Evolutionary conservation across 768 basidiomycete species (phyloP).

Genomic region (Pisolithus microcarpus): DNA sequence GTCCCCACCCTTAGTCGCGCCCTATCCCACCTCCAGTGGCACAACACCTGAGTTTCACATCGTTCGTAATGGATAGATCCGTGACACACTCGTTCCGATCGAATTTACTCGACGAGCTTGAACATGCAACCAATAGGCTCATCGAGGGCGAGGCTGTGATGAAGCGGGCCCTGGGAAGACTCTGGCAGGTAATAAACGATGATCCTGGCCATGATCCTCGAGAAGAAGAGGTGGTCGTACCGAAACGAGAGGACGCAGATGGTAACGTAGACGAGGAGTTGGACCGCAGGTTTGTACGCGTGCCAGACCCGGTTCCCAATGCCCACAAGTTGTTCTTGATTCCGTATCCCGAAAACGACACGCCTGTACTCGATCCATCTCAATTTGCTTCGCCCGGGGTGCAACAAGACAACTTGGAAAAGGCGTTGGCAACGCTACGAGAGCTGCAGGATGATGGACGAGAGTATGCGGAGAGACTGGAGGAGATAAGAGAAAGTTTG

Average conservation of each 20-base stretch:
- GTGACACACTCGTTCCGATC: slow-evolving; percentile 82
- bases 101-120: slow-evolving; percentile 67
- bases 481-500: slow-evolving; percentile 76
- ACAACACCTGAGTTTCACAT: slow-evolving; percentile 70
- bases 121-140: slow-evolving; percentile 73
- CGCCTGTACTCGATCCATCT: slow-evolving; percentile 47
- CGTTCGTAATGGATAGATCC: slow-evolving; percentile 80
- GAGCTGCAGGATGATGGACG: slow-evolving; percentile 83
- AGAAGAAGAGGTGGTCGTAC: slow-evolving; percentile 43
- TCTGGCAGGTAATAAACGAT: slow-evolving; percentile 79
- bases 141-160: slow-evolving; percentile 77
- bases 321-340: slow-evolving; percentile 63
- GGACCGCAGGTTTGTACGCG: slow-evolving; percentile 44
- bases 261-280: slow-evolving; percentile 37
- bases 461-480: slow-evolving; percentile 78
- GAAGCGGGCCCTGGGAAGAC: slow-evolving; percentile 64
- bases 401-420: slow-evolving; percentile 67
- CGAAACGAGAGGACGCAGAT: slow-evolving; percentile 65
- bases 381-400: slow-evolving; percentile 59
- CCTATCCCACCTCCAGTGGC: slow-evolving; percentile 63
- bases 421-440: slow-evolving; percentile 61
- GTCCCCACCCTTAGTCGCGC: slow-evolving; percentile 70
- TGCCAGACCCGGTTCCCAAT: slow-evolving; percentile 59
- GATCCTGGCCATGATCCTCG: slow-evolving; percentile 40
- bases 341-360: slow-evolving; percentile 39